Conservation (phyloP, 306 rosid genomes). For the Glycyrrhiza uralensis region DNA sequence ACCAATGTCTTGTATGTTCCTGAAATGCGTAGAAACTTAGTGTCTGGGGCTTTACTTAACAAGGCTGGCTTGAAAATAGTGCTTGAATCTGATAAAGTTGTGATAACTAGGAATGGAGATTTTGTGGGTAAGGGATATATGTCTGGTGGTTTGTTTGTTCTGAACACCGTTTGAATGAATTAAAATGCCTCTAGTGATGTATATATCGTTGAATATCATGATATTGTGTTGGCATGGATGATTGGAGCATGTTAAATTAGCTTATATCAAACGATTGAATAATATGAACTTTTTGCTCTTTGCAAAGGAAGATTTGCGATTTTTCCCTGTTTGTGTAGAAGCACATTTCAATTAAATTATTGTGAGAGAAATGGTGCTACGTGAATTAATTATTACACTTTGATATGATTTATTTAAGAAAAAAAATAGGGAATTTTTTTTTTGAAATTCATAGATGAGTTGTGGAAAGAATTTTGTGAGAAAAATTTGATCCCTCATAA, state of each 20-base stretch:
- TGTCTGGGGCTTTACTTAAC: neutral
- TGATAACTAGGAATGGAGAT: neutral
- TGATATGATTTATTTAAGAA: too few species aligned
- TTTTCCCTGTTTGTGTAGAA: too few species aligned
- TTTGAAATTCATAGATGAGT: too few species aligned
- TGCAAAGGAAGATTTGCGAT: too few species aligned
- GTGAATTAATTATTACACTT: too few species aligned
- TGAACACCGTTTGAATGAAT: neutral
- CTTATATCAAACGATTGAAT: too few species aligned
- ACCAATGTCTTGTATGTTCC: neutral
- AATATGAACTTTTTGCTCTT: too few species aligned
- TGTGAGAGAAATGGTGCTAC: too few species aligned
- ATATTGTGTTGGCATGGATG: neutral
- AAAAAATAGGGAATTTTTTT: too few species aligned
- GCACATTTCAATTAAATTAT: too few species aligned
- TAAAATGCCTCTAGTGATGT: neutral
- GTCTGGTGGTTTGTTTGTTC: neutral
- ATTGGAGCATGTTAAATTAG: neutral
- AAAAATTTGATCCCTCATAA: too few species aligned
- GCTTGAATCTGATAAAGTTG: neutral
- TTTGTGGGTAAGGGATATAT: neutral
- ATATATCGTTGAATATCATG: neutral
- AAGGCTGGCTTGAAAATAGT: neutral
- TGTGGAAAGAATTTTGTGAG: too few species aligned
- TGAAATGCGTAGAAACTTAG: neutral